Conservation (phyloP, 148 eudicot species). For the Tetragonia tetragonoides region DNA sequence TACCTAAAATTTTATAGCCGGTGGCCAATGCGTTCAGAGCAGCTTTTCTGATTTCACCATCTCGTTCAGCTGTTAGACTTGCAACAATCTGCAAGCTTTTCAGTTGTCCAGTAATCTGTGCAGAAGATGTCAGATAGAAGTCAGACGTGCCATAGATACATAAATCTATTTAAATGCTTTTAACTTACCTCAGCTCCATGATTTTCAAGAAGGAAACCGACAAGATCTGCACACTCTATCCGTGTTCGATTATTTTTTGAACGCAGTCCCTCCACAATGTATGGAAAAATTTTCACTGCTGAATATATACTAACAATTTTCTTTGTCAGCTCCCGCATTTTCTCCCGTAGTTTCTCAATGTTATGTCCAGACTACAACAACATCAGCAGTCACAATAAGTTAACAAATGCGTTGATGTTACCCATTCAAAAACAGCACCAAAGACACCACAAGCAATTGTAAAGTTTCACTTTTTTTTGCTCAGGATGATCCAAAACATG, state of each 20-base stretch:
- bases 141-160: background rate
- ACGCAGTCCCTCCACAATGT: slow-evolving; percentile 79
- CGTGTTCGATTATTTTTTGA: slow-evolving; percentile 87
- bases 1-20: slow-evolving; percentile 94
- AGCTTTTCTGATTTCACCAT: slow-evolving; percentile 93
- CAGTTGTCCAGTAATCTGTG: slow-evolving; percentile 78
- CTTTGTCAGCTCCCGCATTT: slow-evolving; percentile 78
- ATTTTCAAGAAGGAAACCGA: slow-evolving; percentile 79
- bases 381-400: slow-evolving; percentile 16
- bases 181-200: slow-evolving; percentile 71
- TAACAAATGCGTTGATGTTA: background rate
- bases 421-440: background rate
- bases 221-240: slow-evolving; percentile 82
- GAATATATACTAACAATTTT: slow-evolving; percentile 66
- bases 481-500: background rate
- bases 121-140: background rate
- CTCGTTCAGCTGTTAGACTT: slow-evolving; percentile 89
- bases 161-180: background rate
- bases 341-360: slow-evolving; percentile 88
- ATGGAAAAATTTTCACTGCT: slow-evolving; percentile 84
- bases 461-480: background rate
- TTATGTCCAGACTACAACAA: slow-evolving; percentile 82
- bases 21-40: slow-evolving; percentile 83
- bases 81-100: slow-evolving; percentile 95
- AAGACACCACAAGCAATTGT: background rate